These are phyloP conservation scores for Pistacia atlantica DNA, from an alignment of 345 rosid species.

Conservation along the genomic window DNA sequence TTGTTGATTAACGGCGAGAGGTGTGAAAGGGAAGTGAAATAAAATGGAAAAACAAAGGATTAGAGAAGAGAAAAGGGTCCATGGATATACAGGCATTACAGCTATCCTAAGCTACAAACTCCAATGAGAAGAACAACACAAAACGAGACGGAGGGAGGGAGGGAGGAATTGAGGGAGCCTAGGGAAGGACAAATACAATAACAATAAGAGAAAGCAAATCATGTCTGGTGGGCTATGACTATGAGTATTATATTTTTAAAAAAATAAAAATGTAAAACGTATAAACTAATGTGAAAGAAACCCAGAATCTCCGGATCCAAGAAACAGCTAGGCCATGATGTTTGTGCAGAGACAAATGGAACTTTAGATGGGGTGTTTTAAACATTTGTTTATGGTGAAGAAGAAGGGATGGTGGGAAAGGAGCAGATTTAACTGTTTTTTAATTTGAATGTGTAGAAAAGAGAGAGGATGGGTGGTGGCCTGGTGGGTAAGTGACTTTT, in stretches of 20 bases:
- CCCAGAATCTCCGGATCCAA: conserved; percentile 86
- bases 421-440: conserved; percentile 31
- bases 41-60: conserved; percentile 22
- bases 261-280: background rate
- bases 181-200: conserved; percentile 31
- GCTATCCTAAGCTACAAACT: conserved; percentile 45
- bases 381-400: conserved; percentile 31
- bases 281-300: conserved; percentile 35
- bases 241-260: conserved; percentile 12
- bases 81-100: conserved; percentile 70
- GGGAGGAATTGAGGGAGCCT: conserved; percentile 30
- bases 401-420: conserved; percentile 17
- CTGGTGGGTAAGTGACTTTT: conserved; percentile 23
- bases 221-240: conserved; percentile 48
- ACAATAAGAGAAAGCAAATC: conserved; percentile 45
- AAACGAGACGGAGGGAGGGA: conserved; percentile 15
- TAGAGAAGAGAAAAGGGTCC: conserved; percentile 35
- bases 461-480: conserved; percentile 12
- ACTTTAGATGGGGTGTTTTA: conserved; percentile 31
- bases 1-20: conserved; percentile 48
- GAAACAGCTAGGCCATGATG: conserved; percentile 80
- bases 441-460: conserved; percentile 24
- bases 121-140: conserved; percentile 36
- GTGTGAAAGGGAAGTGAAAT: conserved; percentile 20
- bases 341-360: conserved; percentile 50